Conservation (phyloP, 148 eudicot species). For the Persicaria tinctoria region DNA sequence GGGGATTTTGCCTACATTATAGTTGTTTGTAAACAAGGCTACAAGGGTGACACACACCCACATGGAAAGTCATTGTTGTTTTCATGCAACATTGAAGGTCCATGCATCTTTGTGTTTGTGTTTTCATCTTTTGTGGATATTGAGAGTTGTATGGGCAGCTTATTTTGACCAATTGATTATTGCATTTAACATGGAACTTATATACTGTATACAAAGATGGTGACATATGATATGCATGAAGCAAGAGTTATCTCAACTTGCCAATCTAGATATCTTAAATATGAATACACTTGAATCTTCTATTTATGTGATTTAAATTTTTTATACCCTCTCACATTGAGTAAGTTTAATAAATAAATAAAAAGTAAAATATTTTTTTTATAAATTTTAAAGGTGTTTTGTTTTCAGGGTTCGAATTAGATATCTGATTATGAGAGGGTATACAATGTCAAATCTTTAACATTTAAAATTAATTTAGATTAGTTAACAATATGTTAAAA, state of each 20-base stretch:
- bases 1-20: not conserved
- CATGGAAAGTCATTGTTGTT: conserved; percentile 12
- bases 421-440: no score
- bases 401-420: no score
- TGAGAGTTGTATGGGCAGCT: not conserved
- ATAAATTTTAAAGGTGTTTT: no score
- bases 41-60: conserved; percentile 10
- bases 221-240: not conserved
- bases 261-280: no score
- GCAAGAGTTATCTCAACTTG: no score
- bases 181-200: not conserved
- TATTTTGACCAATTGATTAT: conserved; percentile 8
- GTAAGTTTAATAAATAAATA: no score
- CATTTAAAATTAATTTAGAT: not conserved
- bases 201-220: not conserved
- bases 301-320: no score
- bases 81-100: conserved; percentile 6
- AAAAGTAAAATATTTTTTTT: no score
- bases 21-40: conserved; percentile 10
- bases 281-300: no score
- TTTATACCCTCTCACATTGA: no score
- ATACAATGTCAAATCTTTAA: no score
- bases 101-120: conserved; percentile 3
- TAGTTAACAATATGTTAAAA: not conserved
- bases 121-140: not conserved